phyloP scores from a whole-genome alignment of 2,329 filamentous ascomycete genomes.

The Paecilomyces sp. region DNA sequence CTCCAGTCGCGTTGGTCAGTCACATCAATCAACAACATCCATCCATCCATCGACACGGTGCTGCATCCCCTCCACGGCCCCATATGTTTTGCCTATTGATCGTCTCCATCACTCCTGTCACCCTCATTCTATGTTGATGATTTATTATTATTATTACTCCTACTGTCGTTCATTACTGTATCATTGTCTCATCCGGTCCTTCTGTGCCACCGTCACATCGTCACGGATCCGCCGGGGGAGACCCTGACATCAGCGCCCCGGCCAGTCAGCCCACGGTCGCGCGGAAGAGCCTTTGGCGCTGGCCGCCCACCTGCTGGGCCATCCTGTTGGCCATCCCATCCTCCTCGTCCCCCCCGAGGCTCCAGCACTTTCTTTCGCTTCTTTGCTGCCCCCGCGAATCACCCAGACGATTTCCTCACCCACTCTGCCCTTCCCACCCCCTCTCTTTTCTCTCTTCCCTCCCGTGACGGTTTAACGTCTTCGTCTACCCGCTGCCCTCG shows the following conservation, averaged over 20 bases:
- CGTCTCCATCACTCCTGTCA: too few relatives aligned
- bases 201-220: not conserved
- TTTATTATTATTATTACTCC: too few relatives aligned
- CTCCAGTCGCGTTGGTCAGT: too few relatives aligned
- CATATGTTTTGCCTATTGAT: too few relatives aligned
- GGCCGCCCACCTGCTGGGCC: conserved; percentile 12
- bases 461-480: conserved; percentile 8
- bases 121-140: too few relatives aligned
- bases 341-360: too few relatives aligned
- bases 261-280: conserved; percentile 13
- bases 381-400: conserved; percentile 11
- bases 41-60: too few relatives aligned
- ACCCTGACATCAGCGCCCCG: conserved; percentile 20
- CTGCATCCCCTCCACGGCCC: too few relatives aligned
- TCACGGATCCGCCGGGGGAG: conserved; percentile 12
- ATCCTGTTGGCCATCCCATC: too few relatives aligned
- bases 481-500: not conserved
- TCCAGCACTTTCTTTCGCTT: conserved; percentile 7
- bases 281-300: conserved; percentile 9
- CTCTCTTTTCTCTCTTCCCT: conserved; percentile 4
- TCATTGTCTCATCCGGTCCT: too few relatives aligned
- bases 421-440: conserved; percentile 1
- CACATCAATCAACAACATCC: too few relatives aligned
- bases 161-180: too few relatives aligned
- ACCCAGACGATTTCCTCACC: conserved; percentile 4